Base-by-base conservation (phyloP, 768 basidiomycete species). In the Butyriboletus loyo region DNA sequence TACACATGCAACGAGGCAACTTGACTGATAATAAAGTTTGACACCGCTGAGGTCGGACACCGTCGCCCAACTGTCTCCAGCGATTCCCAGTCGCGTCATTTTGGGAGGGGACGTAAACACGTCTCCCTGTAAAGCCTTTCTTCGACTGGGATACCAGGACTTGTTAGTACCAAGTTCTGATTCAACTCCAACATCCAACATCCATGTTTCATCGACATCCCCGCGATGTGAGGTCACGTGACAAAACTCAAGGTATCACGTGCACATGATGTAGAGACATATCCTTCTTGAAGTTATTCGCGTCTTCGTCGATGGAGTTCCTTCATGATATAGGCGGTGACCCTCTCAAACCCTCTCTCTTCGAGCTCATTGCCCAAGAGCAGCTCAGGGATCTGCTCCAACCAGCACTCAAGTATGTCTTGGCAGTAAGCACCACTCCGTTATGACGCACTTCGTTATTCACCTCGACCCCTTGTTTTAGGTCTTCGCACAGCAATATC, bases 401-500 rank as follows among this genome's bases (percentile, higher is more conserved):
- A 63, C 96, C 96, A 31, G 93, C 95, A 14, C 74, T 97, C 65
- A 92, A 95, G 73, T 98, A 98, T 73, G 86, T 95, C 40, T 75
- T 98, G 31, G 88, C 89, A 55, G 95, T 95, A 68, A 73, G 87
- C 67, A 53, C 41, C 39, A 22, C 34, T 32, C 37, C 37, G 14
- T 46, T 25, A 19, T 10, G n/a, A 22, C 32, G 28, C 30, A 25
- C 39, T 15, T 22, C 3, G 8, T 30, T 4, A 14, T 46, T 22
- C 43, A 32, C 53, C 44, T 47, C 40, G 52, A 41, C 19, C 40
- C 41, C 36, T 34, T 41, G n/a, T 25, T 50, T 2, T 34, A 97
- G 95, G 89, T 96, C 52, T 91, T 98, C 62, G 93, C 97, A 4
- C 94, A 98, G 75, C 79, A 86, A 50, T 89, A 98, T 67, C 97